A percentile compares a stretch with the other conserved stretches of the same genome.
These are phyloP conservation scores for Hortaea werneckii DNA, from an alignment of 2,329 filamentous ascomycete species.

Conservation along the genomic window DNA sequence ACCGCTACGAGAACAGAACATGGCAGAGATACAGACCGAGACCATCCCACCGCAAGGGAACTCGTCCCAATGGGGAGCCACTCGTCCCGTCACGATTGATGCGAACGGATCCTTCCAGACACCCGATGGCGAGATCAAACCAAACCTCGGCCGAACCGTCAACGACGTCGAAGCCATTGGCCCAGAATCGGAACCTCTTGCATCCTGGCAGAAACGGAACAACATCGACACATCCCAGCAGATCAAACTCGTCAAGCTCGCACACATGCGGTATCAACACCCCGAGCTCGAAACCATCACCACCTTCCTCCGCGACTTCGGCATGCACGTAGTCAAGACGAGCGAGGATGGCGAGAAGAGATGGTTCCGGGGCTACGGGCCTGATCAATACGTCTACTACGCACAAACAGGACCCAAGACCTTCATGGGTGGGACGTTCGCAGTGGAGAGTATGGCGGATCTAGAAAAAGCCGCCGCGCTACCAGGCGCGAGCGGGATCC, in stretches of 20 bases:
- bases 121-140: constrained; percentile 14
- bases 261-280: constrained; percentile 47
- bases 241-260: constrained; percentile 38
- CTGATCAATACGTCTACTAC: constrained; percentile 37
- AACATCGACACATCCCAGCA: constrained; percentile 36
- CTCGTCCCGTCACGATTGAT: constrained; percentile 18
- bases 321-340: constrained; percentile 31
- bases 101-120: constrained; percentile 9
- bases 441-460: constrained; percentile 34
- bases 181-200: constrained; percentile 24
- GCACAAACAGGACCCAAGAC: constrained; percentile 28
- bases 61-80: constrained; percentile 14
- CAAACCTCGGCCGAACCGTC: constrained; percentile 32
- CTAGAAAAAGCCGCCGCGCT: constrained; percentile 29
- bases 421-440: constrained; percentile 34
- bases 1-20: constrained; percentile 3
- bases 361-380: constrained; percentile 36
- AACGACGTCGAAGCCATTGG: constrained; percentile 30
- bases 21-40: constrained; percentile 10
- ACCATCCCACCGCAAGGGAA: constrained; percentile 12
- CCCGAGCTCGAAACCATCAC: constrained; percentile 40
- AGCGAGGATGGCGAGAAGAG: constrained; percentile 24
- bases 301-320: constrained; percentile 36
- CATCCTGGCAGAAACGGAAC: constrained; percentile 28
- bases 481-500: constrained; percentile 21